Conservation (phyloP, 306 rosid genomes). For the Herpetospermum pedunculosum region DNA sequence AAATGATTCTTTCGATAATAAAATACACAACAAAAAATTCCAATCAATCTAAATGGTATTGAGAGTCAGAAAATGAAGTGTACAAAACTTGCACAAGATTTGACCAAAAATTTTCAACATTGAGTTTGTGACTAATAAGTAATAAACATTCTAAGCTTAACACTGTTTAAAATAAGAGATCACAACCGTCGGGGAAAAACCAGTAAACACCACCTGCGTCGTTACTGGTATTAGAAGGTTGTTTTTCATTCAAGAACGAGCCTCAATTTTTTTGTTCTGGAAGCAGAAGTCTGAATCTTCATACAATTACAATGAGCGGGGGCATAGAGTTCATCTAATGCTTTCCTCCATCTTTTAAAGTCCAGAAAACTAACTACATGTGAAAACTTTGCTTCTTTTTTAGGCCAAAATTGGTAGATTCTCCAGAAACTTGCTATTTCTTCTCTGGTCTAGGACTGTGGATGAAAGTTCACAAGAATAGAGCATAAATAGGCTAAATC, state of each 20-base stretch:
- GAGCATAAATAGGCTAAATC: neutral
- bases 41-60: neutral
- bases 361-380: neutral
- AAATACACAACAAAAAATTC: neutral
- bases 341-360: neutral
- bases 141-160: neutral
- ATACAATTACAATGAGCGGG: neutral
- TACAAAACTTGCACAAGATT: neutral
- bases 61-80: neutral
- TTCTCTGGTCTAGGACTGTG: neutral
- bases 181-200: neutral
- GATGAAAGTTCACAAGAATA: neutral
- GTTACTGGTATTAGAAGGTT: neutral
- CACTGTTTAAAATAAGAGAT: neutral
- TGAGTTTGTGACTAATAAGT: neutral
- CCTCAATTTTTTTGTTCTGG: neutral
- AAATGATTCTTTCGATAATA: neutral
- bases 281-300: neutral
- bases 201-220: neutral
- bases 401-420: neutral
- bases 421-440: neutral
- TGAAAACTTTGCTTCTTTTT: neutral
- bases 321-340: neutral
- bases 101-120: neutral
- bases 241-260: neutral